Conservation (phyloP, 2,329 filamentous ascomycete species). For the Nannizziopsis arthrosporioides region DNA sequence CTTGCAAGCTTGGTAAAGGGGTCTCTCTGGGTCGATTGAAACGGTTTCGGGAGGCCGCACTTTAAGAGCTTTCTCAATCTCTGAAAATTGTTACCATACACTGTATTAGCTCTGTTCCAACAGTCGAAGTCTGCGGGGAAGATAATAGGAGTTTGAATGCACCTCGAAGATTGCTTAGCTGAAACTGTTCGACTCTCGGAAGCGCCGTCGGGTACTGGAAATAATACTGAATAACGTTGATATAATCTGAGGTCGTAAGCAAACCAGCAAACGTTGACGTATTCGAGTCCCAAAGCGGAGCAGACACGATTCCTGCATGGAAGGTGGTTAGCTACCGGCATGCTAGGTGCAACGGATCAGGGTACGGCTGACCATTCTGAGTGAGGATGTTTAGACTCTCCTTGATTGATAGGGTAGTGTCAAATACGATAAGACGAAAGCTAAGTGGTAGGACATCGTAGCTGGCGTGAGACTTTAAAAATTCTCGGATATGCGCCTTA, state of each 20-base stretch:
- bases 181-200: conserved; percentile 83
- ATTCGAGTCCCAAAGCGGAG: conserved; percentile 90
- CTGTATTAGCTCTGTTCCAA: conserved; percentile 9
- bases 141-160: conserved; percentile 21
- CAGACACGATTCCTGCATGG: conserved; percentile 78
- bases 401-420: conserved; percentile 88
- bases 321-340: conserved; percentile 10
- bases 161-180: conserved; percentile 84
- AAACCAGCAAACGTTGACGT: conserved; percentile 87
- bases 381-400: conserved; percentile 92
- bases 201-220: conserved; percentile 91
- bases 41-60: conserved; percentile 86
- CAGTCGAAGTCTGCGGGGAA: conserved; percentile 9
- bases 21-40: conserved; percentile 81
- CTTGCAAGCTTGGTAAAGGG: conserved; percentile 88
- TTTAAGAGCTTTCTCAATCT: conserved; percentile 88
- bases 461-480: conserved; percentile 88
- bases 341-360: background rate
- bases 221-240: conserved; percentile 98
- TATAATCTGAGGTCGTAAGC: conserved; percentile 90
- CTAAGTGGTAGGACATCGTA: conserved; percentile 96
- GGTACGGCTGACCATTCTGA: conserved; percentile 63
- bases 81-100: conserved; percentile 36
- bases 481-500: conserved; percentile 83
- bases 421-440: conserved; percentile 89